These are phyloP conservation scores for Radiomyces spectabilis DNA, from an alignment of 192 early-diverging fungal genomes.

Conservation along the genomic window DNA sequence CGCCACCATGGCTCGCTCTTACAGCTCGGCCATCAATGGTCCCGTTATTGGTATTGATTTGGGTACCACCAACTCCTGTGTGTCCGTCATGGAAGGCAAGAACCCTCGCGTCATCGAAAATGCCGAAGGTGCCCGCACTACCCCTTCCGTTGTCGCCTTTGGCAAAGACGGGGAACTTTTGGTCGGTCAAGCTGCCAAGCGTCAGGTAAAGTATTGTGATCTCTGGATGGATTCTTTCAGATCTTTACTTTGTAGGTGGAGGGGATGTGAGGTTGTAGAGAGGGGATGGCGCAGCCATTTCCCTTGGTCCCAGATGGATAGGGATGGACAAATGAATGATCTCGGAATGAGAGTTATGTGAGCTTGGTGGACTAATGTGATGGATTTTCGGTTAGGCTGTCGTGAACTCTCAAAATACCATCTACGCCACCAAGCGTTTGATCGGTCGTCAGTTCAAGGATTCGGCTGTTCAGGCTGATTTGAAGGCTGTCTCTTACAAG, in stretches of 20 bases:
- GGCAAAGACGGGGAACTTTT: slow-evolving; percentile 93
- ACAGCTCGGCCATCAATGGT: slow-evolving; percentile 82
- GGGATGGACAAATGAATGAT: neutral
- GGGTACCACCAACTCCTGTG: slow-evolving; percentile 99
- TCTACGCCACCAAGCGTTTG: slow-evolving; percentile 96
- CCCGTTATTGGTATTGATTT: slow-evolving; percentile 97
- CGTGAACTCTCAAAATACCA: slow-evolving; percentile 96
- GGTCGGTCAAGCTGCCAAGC: slow-evolving; percentile 96
- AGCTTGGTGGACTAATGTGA: neutral
- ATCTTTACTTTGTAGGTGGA: too few relatives aligned
- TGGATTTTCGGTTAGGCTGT: slow-evolving; percentile 63
- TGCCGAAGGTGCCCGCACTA: slow-evolving; percentile 92
- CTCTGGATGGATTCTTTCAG: too few relatives aligned
- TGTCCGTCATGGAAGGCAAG: slow-evolving; percentile 98
- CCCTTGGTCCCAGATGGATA: too few relatives aligned
- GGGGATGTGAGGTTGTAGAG: too few relatives aligned
- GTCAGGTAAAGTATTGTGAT: slow-evolving; percentile 66
- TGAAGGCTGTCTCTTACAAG: slow-evolving; percentile 89
- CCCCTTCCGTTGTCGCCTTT: slow-evolving; percentile 95
- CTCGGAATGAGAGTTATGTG: neutral
- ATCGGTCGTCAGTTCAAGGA: slow-evolving; percentile 94
- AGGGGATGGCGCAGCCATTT: too few relatives aligned
- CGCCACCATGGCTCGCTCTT: slow-evolving; percentile 36
- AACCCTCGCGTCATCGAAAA: slow-evolving; percentile 96
- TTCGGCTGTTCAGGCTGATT: slow-evolving; percentile 81